Base-by-base conservation (phyloP, 2,329 filamentous ascomycete genomes). In the Xylaria sp. region DNA sequence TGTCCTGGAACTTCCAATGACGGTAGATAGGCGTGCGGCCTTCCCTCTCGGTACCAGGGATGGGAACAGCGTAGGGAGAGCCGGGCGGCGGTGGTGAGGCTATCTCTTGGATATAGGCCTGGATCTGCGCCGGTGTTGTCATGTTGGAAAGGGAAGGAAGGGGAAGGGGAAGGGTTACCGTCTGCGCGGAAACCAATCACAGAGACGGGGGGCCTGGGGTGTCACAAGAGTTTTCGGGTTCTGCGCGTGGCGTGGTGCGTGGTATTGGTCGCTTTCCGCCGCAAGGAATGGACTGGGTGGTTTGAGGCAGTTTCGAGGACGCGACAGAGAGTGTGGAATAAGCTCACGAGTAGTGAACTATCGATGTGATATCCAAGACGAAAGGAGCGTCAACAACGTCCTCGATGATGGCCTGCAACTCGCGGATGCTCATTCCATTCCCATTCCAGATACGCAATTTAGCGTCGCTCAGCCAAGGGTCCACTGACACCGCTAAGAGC, bases 21-120 rank as follows among this genome's bases (percentile, higher is more conserved):
- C 96, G 89, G 82, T 98, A 98, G 71, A 97, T 82, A 56, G 89
- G 83, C 59, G 87, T 92, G 73, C 94, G 90, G 68, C 90, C 92
- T 58, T 92, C 89, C 69, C 86, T 84, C 80, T 92, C 88, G 56
- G 91, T 90, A 70, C 92, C 92, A 0, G 93, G 91, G 23, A 99
- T 76, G 13, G 93, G 83, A 15, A 97, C 84, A 54, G 91, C 92
- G 78, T 96, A 96, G 0, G 94, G 92, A 58, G 88, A 83, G 72
- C 93, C 93, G 9, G 90, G 87, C 3, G 93, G 90, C 57, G 93
- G 93, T 17, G 88, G 85, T 65, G 82, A 78, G 60, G 85, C 81
- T 66, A 93, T 81, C 78, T 90, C 87, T 71, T 82, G 79, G 74
- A 86, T 82, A 71, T 81, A 80, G 48, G 84, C 81, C 63, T 77